Conservation (phyloP, 1,139 yeast species). For the Pichia sp. region DNA sequence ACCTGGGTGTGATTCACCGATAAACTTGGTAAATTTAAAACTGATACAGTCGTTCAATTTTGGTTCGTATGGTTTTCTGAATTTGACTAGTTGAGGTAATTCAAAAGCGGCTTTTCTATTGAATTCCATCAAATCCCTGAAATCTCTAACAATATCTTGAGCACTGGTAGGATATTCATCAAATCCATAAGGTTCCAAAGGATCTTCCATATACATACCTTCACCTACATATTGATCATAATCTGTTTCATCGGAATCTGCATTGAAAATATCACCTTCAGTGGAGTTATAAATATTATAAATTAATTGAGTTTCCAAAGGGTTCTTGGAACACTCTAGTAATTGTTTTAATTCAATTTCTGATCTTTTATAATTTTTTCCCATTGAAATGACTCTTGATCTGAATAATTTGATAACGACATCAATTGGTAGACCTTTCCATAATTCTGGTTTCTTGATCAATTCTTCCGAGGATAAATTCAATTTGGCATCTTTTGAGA, state of each 20-base stretch:
- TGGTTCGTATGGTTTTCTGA: slow-evolving; percentile 51
- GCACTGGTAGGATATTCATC: slow-evolving; percentile 59
- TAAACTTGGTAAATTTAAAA: slow-evolving; percentile 64
- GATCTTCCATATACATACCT: slow-evolving; percentile 22
- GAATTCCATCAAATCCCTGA: slow-evolving; percentile 54
- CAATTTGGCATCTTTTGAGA: neutral
- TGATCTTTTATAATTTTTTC: slow-evolving; percentile 48
- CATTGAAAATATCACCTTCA: slow-evolving; percentile 27
- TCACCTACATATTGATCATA: slow-evolving; percentile 26
- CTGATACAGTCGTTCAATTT: slow-evolving; percentile 44
- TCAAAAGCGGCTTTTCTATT: slow-evolving; percentile 86
- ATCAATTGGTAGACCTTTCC: slow-evolving; percentile 63
- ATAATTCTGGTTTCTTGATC: slow-evolving; percentile 44
- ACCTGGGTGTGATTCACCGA: slow-evolving; percentile 59
- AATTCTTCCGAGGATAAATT: slow-evolving; percentile 17
- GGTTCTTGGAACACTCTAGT: slow-evolving; percentile 28
- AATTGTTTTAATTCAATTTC: slow-evolving; percentile 39
- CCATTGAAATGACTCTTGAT: slow-evolving; percentile 46
- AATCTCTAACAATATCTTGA: slow-evolving; percentile 52
- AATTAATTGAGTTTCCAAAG: slow-evolving; percentile 20
- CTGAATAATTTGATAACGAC: slow-evolving; percentile 53
- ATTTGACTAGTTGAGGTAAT: slow-evolving; percentile 74
- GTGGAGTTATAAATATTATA: slow-evolving; percentile 29
- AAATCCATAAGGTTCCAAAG: slow-evolving; percentile 31
- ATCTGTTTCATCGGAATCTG: slow-evolving; percentile 23